Evolutionary conservation across 345 rosid genomes (phyloP), one percentile per base, ranked within the genome.

Genomic region (Brassica cretica): DNA sequence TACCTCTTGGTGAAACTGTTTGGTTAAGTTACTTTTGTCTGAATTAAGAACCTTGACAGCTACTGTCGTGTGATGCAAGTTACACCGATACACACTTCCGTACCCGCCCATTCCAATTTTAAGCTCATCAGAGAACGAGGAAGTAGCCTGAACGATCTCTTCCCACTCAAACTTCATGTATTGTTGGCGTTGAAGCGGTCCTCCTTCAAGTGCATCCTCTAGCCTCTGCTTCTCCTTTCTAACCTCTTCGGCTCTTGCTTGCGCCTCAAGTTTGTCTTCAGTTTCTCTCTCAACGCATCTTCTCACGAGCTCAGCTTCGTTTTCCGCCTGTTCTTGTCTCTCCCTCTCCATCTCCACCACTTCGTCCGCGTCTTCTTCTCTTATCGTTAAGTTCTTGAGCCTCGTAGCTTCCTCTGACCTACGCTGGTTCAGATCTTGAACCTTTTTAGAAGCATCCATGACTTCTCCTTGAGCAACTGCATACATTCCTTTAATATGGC

Each of bases 1-100:
- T 86, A 93, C 98, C 94, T 94, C 98, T 81, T 84, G 89, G 78
- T 82, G 84, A 81, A 91, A 94, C 78, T 91, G 93, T 84, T 87
- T 94, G 49, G 78, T 79, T 62, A 87, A 76, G 72, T 75, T 79
- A 79, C 74, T 81, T 80, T 87, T 93, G 72, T 82, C 81, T 5
- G 96, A 78, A 70, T 86, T 96, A 70, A 94, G 97, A 80, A 91
- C 87, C 83, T 94, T 94, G 76, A 90, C 94, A 49, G 98, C 98
- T 4, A 83, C 94, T 25, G 81, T 46, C 7, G 96, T 91, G 65
- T 94, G 94, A 59, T 88, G 91, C 71, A 91, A 77, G 76, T 51
- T 83, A 75, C 98, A 86, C 78, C 83, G 82, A 64, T 91, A 94
- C 61, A 94, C 98, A 41, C 83, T 82, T 78, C 98, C 98, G 65